Base-by-base conservation (phyloP, 2,329 filamentous ascomycete species). In the Ophiostoma piceae region DNA sequence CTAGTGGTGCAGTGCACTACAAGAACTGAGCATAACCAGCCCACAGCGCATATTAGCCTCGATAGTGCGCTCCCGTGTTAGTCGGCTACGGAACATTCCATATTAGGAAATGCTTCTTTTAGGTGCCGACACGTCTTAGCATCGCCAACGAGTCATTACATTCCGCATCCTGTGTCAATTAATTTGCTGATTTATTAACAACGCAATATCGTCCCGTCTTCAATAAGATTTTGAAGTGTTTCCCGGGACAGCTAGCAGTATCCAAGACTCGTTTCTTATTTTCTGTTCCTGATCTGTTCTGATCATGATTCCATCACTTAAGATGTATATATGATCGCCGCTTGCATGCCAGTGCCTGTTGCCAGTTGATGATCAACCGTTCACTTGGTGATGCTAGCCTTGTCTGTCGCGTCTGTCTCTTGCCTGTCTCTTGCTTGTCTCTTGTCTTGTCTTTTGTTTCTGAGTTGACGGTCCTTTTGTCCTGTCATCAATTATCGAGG, bases 351-450 rank as follows among this genome's bases (percentile, higher is more conserved):
- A 57, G 51, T 57, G 35, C 35, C 9, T 57, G 22, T 57, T 57
- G 51, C 51, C 22, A 57, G 51, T 14, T 26, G 22, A 57, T 26
- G 22, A 57, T 57, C 51, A 57, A 57, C 22, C 51, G 51, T 57
- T 57, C 51, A 57, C 51, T 57, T 57, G 22, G 22, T 57, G 51
- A 57, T 57, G 22, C 22, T 57, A 57, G 51, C n/a, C 51, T 57
- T 26, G 51, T 19, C 32, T 26, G 51, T n/a, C 16, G 12, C 32
- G 62, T 60, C 26, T 60, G 14, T 8, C 22, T 26, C 0, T 60
- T 29, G 26, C 26, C 26, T 29, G 26, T 29, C 26, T 29, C 26
- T 29, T 29, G 26, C 26, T 29, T 29, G 26, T 29, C 26, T 29
- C 26, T 29, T 29, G 26, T 43, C 12, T 14, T 43, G 41, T 43